Evolutionary conservation across 176 grass and related monocot species (phyloP), one percentile per base, ranked within the genome.

Genomic region (Raddia distichophylla): DNA sequence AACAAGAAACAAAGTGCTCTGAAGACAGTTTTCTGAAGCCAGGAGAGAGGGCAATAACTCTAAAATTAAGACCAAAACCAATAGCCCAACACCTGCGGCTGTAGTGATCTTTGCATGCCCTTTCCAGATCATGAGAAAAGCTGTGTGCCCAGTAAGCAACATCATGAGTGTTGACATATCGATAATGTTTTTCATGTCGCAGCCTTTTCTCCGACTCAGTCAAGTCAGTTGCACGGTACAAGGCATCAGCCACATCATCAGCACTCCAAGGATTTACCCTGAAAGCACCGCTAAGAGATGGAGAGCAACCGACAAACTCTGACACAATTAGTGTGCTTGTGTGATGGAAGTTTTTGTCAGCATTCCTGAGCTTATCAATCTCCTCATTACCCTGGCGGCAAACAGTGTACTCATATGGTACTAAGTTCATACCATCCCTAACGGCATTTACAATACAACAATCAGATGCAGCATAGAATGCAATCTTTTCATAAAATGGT

Each of bases 281-380:
- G 71, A 93, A 91, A 69, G 94, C 89, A 75, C 94, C 91, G 85
- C 94, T 97, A 69, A 97, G 88, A 76, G 94, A 93, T 49, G 91
- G 94, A 44, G 94, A 93, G 74, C 94, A 97, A 68, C 94, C 94
- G 47, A 97, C 89, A 64, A 97, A 97, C 75, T 97, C 94, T 0
- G 94, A 97, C 45, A 97, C 86, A 75, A 97, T 93, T 57, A 97
- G 79, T 50, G 89, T 93, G 83, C 94, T 93, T 5, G 84, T 93
- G 53, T 82, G 78, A 68, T 67, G 64, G n/a, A 32, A 73, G n/a
- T 50, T 75, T 61, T 67, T 50, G 20, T 67, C 69, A 60, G 77
- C 46, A 69, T 69, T 58, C 78, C 85, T 88, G 33, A 70, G 68
- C 33, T 80, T 81, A 78, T 90, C 85, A 18, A 88, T 89, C 67